Conservation (phyloP, 2,329 filamentous ascomycete species). For the Botrytis medusae region DNA sequence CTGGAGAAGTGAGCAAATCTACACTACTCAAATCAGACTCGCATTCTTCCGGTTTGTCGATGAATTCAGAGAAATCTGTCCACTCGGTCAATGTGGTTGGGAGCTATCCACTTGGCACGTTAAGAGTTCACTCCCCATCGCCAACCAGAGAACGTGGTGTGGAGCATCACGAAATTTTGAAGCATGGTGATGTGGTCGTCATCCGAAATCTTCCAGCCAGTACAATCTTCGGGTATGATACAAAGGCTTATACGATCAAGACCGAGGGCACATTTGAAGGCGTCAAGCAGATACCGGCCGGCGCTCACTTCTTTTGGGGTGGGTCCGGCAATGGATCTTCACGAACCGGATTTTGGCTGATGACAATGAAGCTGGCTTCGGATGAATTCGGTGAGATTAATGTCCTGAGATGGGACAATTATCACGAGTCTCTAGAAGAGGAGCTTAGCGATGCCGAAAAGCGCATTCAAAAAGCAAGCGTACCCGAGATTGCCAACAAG, state of each 20-base stretch:
- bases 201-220: slow-evolving; percentile 50
- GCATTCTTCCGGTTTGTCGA: slow-evolving; percentile 23
- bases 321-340: slow-evolving; percentile 50
- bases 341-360: slow-evolving; percentile 59
- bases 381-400: slow-evolving; percentile 39
- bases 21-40: slow-evolving; percentile 34
- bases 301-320: slow-evolving; percentile 61
- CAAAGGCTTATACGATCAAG: slow-evolving; percentile 48
- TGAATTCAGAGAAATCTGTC: slow-evolving; percentile 35
- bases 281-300: slow-evolving; percentile 54
- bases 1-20: slow-evolving; percentile 24
- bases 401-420: slow-evolving; percentile 56
- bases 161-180: slow-evolving; percentile 34
- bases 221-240: slow-evolving; percentile 38
- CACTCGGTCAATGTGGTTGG: slow-evolving; percentile 40
- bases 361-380: slow-evolving; percentile 32
- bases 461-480: slow-evolving; percentile 45
- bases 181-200: slow-evolving; percentile 51
- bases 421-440: slow-evolving; percentile 55
- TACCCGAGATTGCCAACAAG: slow-evolving; percentile 33
- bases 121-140: slow-evolving; percentile 43
- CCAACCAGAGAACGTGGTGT: slow-evolving; percentile 26
- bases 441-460: slow-evolving; percentile 48
- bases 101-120: slow-evolving; percentile 44
- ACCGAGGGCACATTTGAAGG: slow-evolving; percentile 52